These are phyloP conservation scores for Diddensiella caesifluorescens DNA, from an alignment of 805 yeast species.

Conservation along the genomic window DNA sequence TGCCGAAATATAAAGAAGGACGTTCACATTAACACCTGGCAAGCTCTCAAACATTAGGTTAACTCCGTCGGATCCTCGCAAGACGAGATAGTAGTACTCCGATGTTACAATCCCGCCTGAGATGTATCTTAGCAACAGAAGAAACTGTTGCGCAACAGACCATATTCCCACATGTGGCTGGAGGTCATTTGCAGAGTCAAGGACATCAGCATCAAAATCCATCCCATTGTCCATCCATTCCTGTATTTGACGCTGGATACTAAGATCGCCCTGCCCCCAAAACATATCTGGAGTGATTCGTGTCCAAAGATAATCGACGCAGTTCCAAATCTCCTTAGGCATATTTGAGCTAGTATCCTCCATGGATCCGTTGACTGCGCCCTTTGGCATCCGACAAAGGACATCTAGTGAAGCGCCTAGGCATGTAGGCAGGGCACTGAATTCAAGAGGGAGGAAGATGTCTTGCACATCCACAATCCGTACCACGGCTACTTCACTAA, in stretches of 20 bases:
- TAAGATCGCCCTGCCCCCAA: conserved; percentile 21
- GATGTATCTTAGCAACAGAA: conserved; percentile 31
- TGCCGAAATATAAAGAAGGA: conserved; percentile 37
- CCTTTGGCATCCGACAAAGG: conserved; percentile 22
- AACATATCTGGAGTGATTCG: conserved; percentile 24
- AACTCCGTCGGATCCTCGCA: conserved; percentile 29
- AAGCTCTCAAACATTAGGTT: conserved; percentile 36
- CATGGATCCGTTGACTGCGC: conserved; percentile 21
- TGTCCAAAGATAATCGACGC: conserved; percentile 34
- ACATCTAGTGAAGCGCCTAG: conserved; percentile 30
- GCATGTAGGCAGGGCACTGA: conserved; percentile 29
- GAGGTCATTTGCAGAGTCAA: conserved; percentile 26
- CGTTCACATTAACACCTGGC: conserved; percentile 40
- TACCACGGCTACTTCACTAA: conserved; percentile 26
- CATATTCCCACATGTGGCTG: conserved; percentile 36
- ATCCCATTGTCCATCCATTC: conserved; percentile 33
- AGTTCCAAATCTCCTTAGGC: conserved; percentile 33
- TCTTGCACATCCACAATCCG: conserved; percentile 31
- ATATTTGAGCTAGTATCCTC: conserved; percentile 22
- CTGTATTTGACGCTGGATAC: conserved; percentile 28
- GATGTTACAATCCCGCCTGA: conserved; percentile 40
- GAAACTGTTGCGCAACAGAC: conserved; percentile 35
- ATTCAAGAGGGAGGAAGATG: conserved; percentile 26
- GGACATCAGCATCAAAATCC: conserved; percentile 29
- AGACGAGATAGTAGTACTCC: conserved; percentile 25